Evolutionary conservation across 1,139 yeast genomes (phyloP).

Genomic region (Suzukiozyma palmioleophila): DNA sequence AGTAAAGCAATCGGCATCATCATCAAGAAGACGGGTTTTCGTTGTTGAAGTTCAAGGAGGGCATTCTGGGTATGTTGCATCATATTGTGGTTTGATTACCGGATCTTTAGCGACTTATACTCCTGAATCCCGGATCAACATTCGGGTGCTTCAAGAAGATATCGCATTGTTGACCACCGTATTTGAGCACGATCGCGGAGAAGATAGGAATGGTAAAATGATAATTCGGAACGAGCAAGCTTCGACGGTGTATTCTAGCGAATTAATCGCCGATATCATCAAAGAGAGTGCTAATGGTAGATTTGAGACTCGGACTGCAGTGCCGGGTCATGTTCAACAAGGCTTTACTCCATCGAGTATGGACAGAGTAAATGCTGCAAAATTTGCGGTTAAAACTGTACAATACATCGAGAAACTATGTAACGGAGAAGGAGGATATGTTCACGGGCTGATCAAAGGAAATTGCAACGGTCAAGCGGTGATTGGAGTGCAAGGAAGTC

Average conservation of each 20-base stretch:
- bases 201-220: conserved; percentile 73
- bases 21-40: conserved; percentile 90
- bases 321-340: conserved; percentile 83
- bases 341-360: conserved; percentile 77
- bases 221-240: conserved; percentile 68
- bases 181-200: conserved; percentile 73
- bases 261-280: conserved; percentile 64
- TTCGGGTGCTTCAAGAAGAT: conserved; percentile 56
- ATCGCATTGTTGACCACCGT: conserved; percentile 27
- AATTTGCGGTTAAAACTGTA: conserved; percentile 66
- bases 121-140: conserved; percentile 80
- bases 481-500: conserved; percentile 66
- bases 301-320: conserved; percentile 72
- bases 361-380: conserved; percentile 69
- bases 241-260: conserved; percentile 61
- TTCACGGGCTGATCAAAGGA: conserved; percentile 9
- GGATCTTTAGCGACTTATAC: conserved; percentile 93
- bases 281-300: conserved; percentile 62
- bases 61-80: conserved; percentile 88
- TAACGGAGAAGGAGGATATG: conserved; percentile 8
- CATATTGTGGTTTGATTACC: conserved; percentile 80
- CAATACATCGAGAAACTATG: conserved; percentile 57
- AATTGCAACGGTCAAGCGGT: conserved; percentile 44
- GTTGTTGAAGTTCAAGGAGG: conserved; percentile 99
- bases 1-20: conserved; percentile 90